Percentiles rank a stretch among this genome's conserved stretches.
These are phyloP conservation scores for sorghum (Sorghum bicolor) DNA, from an alignment of 176 grass and related monocot species.

Conservation along the genomic window DNA sequence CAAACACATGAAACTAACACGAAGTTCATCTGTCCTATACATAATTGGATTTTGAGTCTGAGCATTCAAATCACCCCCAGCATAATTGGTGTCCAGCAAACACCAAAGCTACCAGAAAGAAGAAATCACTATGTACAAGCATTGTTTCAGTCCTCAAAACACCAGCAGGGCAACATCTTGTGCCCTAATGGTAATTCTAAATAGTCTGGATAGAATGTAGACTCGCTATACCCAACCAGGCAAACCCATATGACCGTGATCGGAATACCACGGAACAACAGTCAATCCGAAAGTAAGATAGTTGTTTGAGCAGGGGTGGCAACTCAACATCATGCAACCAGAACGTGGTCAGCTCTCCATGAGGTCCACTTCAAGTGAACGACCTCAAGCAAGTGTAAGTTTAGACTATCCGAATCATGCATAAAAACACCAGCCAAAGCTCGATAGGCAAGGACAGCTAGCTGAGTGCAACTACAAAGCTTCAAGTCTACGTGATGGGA, in stretches of 20 bases:
- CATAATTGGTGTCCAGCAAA: neutral
- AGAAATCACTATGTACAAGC: neutral
- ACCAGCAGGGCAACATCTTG: neutral
- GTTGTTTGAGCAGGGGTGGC: neutral
- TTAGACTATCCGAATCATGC: neutral
- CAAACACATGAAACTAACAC: conserved; percentile 7
- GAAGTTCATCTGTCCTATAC: neutral
- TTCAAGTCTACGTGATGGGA: neutral
- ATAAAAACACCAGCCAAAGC: neutral
- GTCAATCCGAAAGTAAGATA: conserved; percentile 9
- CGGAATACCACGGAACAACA: neutral
- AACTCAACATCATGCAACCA: neutral
- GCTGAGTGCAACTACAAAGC: neutral
- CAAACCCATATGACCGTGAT: neutral
- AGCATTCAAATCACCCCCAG: neutral
- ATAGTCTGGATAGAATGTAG: neutral
- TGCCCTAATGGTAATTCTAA: neutral
- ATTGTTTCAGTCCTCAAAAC: neutral
- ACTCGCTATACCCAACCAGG: neutral
- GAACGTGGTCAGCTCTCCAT: neutral
- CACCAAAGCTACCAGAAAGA: conserved; percentile 3
- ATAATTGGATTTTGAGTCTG: conserved; percentile 2
- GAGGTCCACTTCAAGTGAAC: neutral
- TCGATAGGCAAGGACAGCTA: conserved; percentile 8
- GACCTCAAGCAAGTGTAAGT: neutral